phyloP scores from a whole-genome alignment of 2,329 filamentous ascomycete species.

The Chrysosporium queenslandicum region DNA sequence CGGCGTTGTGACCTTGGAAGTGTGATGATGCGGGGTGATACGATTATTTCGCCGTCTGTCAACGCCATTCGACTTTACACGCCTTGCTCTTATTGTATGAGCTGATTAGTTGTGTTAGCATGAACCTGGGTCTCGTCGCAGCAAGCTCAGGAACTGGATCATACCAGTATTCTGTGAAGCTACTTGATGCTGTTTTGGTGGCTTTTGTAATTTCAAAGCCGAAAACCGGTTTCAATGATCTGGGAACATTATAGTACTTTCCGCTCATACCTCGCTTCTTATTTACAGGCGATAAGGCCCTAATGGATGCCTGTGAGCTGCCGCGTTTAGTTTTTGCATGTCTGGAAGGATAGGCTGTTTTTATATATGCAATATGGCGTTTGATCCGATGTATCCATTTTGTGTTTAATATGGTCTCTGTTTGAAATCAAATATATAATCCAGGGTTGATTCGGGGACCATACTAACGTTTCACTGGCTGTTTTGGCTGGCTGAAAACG shows the following conservation, averaged over 20 bases:
- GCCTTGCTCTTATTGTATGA: background rate
- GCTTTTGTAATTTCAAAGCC: background rate
- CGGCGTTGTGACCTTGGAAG: constrained; percentile 10
- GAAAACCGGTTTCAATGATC: background rate
- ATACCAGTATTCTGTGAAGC: background rate
- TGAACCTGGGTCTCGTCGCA: background rate
- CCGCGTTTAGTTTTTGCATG: constrained; percentile 5
- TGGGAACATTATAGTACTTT: background rate
- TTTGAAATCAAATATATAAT: constrained; percentile 3
- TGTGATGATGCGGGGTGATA: constrained; percentile 6
- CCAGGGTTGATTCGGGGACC: background rate
- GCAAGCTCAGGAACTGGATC: background rate
- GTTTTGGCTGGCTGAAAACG: too few species aligned
- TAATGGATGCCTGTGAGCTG: background rate
- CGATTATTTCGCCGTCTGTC: constrained; percentile 5
- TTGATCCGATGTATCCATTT: background rate
- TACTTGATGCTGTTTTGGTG: background rate
- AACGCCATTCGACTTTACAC: background rate
- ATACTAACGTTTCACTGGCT: too few species aligned
- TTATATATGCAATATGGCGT: constrained; percentile 8
- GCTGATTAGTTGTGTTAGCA: background rate
- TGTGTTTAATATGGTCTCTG: background rate
- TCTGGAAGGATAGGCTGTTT: constrained; percentile 9
- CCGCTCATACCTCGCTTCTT: background rate
- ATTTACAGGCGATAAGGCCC: background rate